Conservation (phyloP, 2,329 filamentous ascomycete genomes). For the Xylaria sp. region DNA sequence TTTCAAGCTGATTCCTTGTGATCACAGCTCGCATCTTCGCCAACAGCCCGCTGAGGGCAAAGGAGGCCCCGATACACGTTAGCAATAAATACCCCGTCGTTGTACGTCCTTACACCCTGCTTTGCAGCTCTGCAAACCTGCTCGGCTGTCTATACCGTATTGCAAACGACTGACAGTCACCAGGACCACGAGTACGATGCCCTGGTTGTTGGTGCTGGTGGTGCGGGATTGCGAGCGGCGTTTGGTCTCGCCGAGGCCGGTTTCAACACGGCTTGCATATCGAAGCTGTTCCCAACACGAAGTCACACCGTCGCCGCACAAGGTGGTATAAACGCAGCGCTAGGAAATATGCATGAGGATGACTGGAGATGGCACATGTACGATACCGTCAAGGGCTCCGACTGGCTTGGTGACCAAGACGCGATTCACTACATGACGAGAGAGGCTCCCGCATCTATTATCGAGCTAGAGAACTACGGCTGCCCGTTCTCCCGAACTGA, state of each 20-base stretch:
- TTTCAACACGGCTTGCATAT: conserved; percentile 88
- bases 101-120: conserved; percentile 57
- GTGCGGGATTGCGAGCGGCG: conserved; percentile 79
- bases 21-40: conserved; percentile 79
- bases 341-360: conserved; percentile 97
- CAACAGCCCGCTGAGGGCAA: conserved; percentile 84
- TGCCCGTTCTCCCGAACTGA: conserved; percentile 97
- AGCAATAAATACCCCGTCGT: conserved; percentile 94
- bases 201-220: conserved; percentile 86
- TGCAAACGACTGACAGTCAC: conserved; percentile 33
- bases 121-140: background rate
- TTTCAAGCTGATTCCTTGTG: conserved; percentile 22
- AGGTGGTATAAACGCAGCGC: conserved; percentile 85
- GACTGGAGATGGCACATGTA: conserved; percentile 99
- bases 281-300: conserved; percentile 85
- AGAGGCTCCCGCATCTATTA: conserved; percentile 87
- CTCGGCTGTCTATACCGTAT: background rate
- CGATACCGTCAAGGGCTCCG: conserved; percentile 96
- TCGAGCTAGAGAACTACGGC: conserved; percentile 96
- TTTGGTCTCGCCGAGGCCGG: conserved; percentile 87
- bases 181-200: conserved; percentile 99
- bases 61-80: conserved; percentile 87
- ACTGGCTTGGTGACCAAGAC: conserved; percentile 97
- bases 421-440: conserved; percentile 99
- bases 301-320: conserved; percentile 83